Conservation (phyloP, 2,329 filamentous ascomycete genomes). For the Monosporascus sp. region DNA sequence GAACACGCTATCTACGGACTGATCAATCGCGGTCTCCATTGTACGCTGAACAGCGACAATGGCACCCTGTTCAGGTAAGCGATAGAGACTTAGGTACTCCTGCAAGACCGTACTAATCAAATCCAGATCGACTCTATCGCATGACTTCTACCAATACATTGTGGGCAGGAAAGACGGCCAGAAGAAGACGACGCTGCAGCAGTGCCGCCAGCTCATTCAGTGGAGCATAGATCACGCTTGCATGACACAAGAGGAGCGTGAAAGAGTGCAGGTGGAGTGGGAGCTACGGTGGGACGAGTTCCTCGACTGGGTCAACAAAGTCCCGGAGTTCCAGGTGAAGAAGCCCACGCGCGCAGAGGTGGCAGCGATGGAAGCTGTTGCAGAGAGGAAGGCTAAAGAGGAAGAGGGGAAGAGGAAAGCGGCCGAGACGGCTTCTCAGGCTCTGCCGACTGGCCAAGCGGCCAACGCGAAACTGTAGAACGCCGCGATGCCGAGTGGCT, state of each 20-base stretch:
- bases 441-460: too few species aligned
- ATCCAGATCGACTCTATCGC: conserved; percentile 61
- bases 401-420: neutral
- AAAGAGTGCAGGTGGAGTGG: conserved; percentile 40
- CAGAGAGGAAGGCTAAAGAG: neutral
- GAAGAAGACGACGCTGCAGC: conserved; percentile 60
- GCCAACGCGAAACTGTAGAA: too few species aligned
- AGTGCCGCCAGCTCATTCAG: conserved; percentile 63
- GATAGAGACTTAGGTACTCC: neutral
- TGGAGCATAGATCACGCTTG: conserved; percentile 62
- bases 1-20: conserved; percentile 65
- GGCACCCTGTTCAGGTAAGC: conserved; percentile 64
- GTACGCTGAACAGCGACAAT: conserved; percentile 71
- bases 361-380: neutral
- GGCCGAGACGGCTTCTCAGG: neutral
- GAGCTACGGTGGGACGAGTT: conserved; percentile 54
- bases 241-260: conserved; percentile 39
- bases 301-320: conserved; percentile 44
- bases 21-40: conserved; percentile 68
- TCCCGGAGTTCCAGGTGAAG: conserved; percentile 1
- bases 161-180: conserved; percentile 63
- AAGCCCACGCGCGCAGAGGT: conserved; percentile 6
- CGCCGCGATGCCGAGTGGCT: too few species aligned
- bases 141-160: conserved; percentile 75
- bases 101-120: neutral